phyloP scores from a whole-genome alignment of 257 asterid genomes.

The Misopates orontium region DNA sequence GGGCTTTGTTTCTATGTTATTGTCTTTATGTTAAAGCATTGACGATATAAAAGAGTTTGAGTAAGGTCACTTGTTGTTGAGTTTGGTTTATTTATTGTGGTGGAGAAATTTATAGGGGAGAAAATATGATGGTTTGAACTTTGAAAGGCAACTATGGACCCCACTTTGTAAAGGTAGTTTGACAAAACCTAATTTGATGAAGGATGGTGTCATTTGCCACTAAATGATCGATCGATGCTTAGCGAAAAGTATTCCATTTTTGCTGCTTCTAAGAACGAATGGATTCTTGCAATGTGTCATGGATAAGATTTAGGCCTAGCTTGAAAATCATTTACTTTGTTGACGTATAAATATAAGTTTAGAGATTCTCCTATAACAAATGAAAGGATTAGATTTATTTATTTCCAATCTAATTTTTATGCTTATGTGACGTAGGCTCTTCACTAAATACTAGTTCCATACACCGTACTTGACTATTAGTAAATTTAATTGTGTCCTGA shows the following conservation, averaged over 20 bases:
- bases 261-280: background rate
- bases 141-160: conserved; percentile 29
- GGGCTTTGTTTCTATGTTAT: conserved; percentile 29
- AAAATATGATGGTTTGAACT: background rate
- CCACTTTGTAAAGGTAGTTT: conserved; percentile 55
- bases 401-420: too few relatives aligned
- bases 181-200: conserved; percentile 40
- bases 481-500: too few relatives aligned
- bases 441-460: too few relatives aligned
- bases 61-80: conserved; percentile 26
- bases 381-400: too few relatives aligned
- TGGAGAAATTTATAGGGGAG: background rate
- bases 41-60: conserved; percentile 50
- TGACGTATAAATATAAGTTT: too few relatives aligned
- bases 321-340: too few relatives aligned
- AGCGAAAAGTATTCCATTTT: background rate
- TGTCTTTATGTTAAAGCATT: conserved; percentile 59
- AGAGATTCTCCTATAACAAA: too few relatives aligned
- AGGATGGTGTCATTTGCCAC: conserved; percentile 44
- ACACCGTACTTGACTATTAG: too few relatives aligned
- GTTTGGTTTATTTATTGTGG: conserved; percentile 1
- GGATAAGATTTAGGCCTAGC: too few relatives aligned
- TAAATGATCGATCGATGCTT: background rate
- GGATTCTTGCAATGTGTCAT: too few relatives aligned
- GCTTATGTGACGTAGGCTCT: too few relatives aligned